Percentiles rank a stretch among this genome's conserved stretches.
Evolutionary conservation across 768 basidiomycete species (phyloP).

Genomic region (Scleroderma citrinum): DNA sequence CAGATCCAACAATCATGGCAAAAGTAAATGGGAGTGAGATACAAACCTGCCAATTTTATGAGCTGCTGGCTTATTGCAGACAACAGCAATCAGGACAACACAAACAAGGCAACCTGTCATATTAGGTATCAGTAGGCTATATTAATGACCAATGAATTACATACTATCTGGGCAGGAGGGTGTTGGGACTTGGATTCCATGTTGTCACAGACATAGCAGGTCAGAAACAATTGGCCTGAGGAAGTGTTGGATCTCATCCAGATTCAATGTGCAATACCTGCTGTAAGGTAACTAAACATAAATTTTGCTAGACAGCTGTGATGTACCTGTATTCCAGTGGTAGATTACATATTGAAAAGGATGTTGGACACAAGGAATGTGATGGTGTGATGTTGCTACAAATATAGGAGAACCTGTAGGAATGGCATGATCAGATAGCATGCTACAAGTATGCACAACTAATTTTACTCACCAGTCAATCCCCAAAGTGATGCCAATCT

Average conservation of each 20-base stretch:
- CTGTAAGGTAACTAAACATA: too few relatives aligned
- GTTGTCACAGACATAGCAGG: neutral
- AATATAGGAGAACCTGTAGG: slow-evolving; percentile 22
- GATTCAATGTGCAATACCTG: too few relatives aligned
- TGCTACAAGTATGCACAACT: neutral
- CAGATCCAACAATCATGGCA: slow-evolving; percentile 33
- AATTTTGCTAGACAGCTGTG: too few relatives aligned
- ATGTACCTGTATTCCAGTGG: slow-evolving; percentile 18
- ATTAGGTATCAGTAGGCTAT: neutral
- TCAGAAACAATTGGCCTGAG: neutral
- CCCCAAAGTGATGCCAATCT: slow-evolving; percentile 22
- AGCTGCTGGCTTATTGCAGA: slow-evolving; percentile 36
- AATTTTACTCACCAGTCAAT: slow-evolving; percentile 24
- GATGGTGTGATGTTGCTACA: slow-evolving; percentile 17
- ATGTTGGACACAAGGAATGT: slow-evolving; percentile 30
- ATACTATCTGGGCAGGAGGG: neutral
- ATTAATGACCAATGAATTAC: neutral
- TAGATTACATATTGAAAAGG: slow-evolving; percentile 28
- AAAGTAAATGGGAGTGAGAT: slow-evolving; percentile 22
- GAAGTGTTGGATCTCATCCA: too few relatives aligned
- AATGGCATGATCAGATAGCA: slow-evolving; percentile 30
- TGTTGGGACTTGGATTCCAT: neutral
- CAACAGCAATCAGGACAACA: slow-evolving; percentile 27
- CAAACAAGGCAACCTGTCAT: slow-evolving; percentile 1
- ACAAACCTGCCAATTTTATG: slow-evolving; percentile 30